These are phyloP conservation scores for Conidiobolus incongruus DNA, from an alignment of 371 early-diverging fungal species.

Conservation along the genomic window DNA sequence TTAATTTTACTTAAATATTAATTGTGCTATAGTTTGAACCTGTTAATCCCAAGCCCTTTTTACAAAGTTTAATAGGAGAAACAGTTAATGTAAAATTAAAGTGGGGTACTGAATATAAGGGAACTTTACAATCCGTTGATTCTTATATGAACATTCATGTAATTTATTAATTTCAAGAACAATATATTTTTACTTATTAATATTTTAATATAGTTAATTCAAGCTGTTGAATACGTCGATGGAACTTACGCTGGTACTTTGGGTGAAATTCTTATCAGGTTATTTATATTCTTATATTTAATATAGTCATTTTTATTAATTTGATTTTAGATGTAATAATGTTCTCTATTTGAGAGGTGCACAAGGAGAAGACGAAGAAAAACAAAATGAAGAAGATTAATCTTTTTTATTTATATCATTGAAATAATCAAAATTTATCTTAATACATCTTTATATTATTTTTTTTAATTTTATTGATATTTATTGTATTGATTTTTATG, in stretches of 20 bases:
- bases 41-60: slow-evolving; percentile 92
- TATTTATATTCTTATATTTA: slow-evolving; percentile 1
- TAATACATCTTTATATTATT: too few relatives aligned
- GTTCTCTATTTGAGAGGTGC: slow-evolving; percentile 60
- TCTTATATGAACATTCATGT: slow-evolving; percentile 96
- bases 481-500: too few relatives aligned
- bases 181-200: neutral
- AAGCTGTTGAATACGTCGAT: slow-evolving; percentile 86
- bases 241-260: slow-evolving; percentile 70
- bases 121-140: slow-evolving; percentile 73
- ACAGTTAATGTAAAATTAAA: slow-evolving; percentile 81
- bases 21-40: slow-evolving; percentile 43
- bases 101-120: slow-evolving; percentile 97
- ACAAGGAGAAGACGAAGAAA: slow-evolving; percentile 35
- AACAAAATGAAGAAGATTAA: too few relatives aligned
- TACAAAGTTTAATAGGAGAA: slow-evolving; percentile 79
- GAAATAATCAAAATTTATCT: too few relatives aligned
- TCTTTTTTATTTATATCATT: too few relatives aligned
- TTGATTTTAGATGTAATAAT: slow-evolving; percentile 51
- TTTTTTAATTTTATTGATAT: too few relatives aligned
- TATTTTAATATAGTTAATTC: slow-evolving; percentile 35
- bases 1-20: neutral
- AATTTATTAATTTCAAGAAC: slow-evolving; percentile 4
- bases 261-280: slow-evolving; percentile 86
- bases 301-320: neutral